Evolutionary conservation across 345 rosid genomes (phyloP).

Genomic region (Brassica nigra): DNA sequence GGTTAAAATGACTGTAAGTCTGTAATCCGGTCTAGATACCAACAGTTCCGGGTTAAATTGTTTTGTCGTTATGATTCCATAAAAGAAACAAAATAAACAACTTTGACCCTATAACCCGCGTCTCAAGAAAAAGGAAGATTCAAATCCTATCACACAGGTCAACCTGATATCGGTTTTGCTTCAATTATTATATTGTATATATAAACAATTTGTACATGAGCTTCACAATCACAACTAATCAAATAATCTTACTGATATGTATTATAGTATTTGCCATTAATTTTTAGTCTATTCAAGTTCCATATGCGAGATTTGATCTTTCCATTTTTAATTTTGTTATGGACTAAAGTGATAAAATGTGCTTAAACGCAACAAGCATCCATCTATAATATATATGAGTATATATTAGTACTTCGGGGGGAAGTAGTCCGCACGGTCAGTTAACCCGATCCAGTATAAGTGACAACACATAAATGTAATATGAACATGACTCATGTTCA

Average conservation of each 20-base stretch:
- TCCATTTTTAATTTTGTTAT: not conserved
- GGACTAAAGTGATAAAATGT: not conserved
- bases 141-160: not conserved
- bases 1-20: not conserved
- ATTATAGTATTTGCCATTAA: not conserved
- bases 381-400: not conserved
- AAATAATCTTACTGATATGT: not conserved
- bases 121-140: constrained; percentile 2
- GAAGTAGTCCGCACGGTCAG: constrained; percentile 36
- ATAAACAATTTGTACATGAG: not conserved
- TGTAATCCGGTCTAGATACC: not conserved
- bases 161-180: not conserved
- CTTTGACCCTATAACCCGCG: constrained; percentile 15
- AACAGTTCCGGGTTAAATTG: not conserved
- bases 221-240: not conserved
- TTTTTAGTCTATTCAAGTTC: not conserved
- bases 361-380: not conserved
- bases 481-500: constrained; percentile 27
- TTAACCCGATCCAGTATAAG: constrained; percentile 12
- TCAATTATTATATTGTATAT: not conserved
- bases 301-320: not conserved
- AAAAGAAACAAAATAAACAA: not conserved
- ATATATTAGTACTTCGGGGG: not conserved
- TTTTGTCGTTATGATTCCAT: not conserved
- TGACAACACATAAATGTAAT: constrained; percentile 5